phyloP scores from a whole-genome alignment of 257 asterid genomes.

The Voacanga thouarsii region DNA sequence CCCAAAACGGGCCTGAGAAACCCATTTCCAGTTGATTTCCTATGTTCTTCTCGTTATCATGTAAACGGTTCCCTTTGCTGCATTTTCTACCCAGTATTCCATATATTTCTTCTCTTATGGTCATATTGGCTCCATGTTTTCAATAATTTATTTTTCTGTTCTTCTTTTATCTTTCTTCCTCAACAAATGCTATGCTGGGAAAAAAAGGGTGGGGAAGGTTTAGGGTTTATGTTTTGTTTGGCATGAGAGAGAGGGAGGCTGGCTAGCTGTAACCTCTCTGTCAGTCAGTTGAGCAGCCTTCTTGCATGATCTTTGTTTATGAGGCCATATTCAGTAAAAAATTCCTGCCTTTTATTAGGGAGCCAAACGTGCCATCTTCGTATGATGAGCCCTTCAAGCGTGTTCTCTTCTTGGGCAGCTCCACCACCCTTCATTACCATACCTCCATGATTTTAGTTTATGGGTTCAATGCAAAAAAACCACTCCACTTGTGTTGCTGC shows the following conservation, averaged over 20 bases:
- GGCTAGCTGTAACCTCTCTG: constrained; percentile 74
- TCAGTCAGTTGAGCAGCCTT: constrained; percentile 65
- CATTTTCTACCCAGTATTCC: not conserved
- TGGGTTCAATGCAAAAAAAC: constrained; percentile 11
- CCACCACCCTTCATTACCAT: constrained; percentile 2
- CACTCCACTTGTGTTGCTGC: too few relatives aligned
- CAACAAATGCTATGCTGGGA: not conserved
- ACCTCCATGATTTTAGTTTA: constrained; percentile 23
- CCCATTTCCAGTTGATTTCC: not conserved
- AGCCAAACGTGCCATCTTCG: constrained; percentile 86
- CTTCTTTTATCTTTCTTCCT: not conserved
- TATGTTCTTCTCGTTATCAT: not conserved
- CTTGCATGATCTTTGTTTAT: constrained; percentile 67
- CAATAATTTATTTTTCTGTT: not conserved
- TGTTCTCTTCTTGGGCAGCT: constrained; percentile 27
- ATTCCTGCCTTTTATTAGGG: constrained; percentile 39
- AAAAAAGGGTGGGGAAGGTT: constrained; percentile 19
- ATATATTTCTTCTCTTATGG: not conserved
- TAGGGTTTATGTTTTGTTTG: constrained; percentile 62
- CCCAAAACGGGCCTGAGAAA: not conserved
- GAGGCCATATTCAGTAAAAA: constrained; percentile 6
- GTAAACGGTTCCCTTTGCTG: not conserved
- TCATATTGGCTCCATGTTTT: not conserved
- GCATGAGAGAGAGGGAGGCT: constrained; percentile 43
- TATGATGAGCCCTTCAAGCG: constrained; percentile 58